Evolutionary conservation across 257 asterid genomes (phyloP), one percentile per base, ranked within the genome.

Genomic region (Nicotiana noctiflora): DNA sequence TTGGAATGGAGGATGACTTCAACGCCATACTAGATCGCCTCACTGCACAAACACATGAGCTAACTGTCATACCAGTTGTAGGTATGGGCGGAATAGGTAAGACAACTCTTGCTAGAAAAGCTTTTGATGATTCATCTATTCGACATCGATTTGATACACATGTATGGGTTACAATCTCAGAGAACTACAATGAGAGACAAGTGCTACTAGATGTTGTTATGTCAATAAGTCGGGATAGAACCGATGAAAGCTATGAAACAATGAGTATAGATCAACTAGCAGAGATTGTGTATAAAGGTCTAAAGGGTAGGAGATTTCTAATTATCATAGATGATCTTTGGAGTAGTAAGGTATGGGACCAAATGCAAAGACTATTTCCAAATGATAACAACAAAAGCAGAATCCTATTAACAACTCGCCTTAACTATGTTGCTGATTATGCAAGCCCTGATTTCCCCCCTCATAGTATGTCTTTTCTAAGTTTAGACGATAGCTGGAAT

Each of bases 241-340:
- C 18, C 12, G 32, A 27, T 37, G 68, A 0, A n/a, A 76, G 27
- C 21, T 14, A 56, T 76, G 53, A 56, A 60, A 27, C 19, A 60
- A 70, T 19, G 57, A 70, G 77, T 19, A 70, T 0, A 4, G 56
- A 70, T 70, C 27, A 70, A 44, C 8, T 76, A 56, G 2, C 44
- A 2, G 64, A 53, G 7, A 56, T 9, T 1, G 52, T 76, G 66
- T 32, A 56, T 27, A 32, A 5, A 76, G 68, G 80, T 63, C 3
- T 80, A 6, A 83, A 75, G 32, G 49, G 77, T 18, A 61, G 15
- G 27, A 80, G 83, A 34, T 80, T 72, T 44, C 70, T 83, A 8
- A 27, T 83, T 37, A 81, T 83, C 13, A 11, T 83, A 14, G 86
- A 83, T 80, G 86, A 83, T 57, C 18, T 83, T 19, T 80, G 83